Conservation (phyloP, 495 filamentous ascomycete species). For the Poronia punctata region DNA sequence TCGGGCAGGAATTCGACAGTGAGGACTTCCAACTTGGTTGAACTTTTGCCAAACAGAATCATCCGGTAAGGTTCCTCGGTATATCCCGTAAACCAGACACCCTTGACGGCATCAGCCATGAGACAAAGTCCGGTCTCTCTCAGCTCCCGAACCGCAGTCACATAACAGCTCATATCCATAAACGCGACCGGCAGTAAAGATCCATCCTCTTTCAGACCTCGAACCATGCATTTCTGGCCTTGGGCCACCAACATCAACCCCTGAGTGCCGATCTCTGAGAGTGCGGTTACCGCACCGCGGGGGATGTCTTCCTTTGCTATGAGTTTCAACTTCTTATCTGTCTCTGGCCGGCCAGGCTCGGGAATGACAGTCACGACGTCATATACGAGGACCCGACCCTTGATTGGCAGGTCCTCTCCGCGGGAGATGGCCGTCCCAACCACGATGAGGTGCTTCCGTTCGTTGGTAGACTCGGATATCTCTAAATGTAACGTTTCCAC, state of each 20-base stretch:
- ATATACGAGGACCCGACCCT: conserved; percentile 85
- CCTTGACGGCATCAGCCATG: conserved; percentile 84
- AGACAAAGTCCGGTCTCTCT: conserved; percentile 75
- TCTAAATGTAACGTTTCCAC: conserved; percentile 81
- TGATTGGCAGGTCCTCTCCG: conserved; percentile 81
- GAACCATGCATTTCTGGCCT: conserved; percentile 94
- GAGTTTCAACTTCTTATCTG: conserved; percentile 74
- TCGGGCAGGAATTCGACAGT: conserved; percentile 84
- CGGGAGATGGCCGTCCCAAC: conserved; percentile 78
- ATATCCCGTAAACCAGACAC: conserved; percentile 91
- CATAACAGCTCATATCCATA: conserved; percentile 94
- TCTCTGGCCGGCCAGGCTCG: conserved; percentile 77
- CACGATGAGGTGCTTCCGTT: conserved; percentile 69
- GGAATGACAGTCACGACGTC: conserved; percentile 88
- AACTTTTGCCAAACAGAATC: conserved; percentile 84
- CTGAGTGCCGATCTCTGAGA: conserved; percentile 84
- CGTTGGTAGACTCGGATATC: conserved; percentile 80
- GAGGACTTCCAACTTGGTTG: conserved; percentile 65
- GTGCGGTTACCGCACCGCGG: conserved; percentile 83
- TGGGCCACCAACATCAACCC: conserved; percentile 88
- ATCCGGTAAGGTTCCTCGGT: conserved; percentile 94
- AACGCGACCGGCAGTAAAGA: conserved; percentile 90
- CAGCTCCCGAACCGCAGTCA: conserved; percentile 73
- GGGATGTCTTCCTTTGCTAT: conserved; percentile 78
- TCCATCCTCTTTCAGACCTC: conserved; percentile 91